phyloP scores from a whole-genome alignment of 2,329 filamentous ascomycete species.

The Colletotrichum graminicola region DNA sequence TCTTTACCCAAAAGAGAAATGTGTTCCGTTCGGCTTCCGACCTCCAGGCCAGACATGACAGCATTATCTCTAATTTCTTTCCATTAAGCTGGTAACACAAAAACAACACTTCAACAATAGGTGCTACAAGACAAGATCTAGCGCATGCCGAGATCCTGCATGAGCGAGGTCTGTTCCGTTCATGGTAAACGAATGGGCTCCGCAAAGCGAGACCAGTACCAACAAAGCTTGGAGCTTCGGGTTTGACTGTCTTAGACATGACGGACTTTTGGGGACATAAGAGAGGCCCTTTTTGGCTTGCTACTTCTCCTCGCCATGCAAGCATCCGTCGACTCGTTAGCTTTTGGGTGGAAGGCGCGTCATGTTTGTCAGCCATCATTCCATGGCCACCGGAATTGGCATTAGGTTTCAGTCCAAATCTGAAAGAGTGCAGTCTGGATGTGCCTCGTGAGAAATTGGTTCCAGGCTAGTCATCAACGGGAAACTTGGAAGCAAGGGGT shows the following conservation, averaged over 20 bases:
- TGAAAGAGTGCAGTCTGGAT: slow-evolving; percentile 16
- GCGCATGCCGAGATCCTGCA: slow-evolving; percentile 22
- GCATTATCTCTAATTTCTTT: slow-evolving; percentile 1
- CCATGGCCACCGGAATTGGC: slow-evolving; percentile 17
- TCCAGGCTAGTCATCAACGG: not conserved
- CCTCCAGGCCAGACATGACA: not conserved
- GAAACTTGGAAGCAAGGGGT: not conserved
- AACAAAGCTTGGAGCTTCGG: slow-evolving; percentile 7
- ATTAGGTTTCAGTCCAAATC: slow-evolving; percentile 21
- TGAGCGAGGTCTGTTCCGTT: slow-evolving; percentile 11
- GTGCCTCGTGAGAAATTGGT: not conserved
- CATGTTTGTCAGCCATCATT: slow-evolving; percentile 13
- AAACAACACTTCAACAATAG: not conserved
- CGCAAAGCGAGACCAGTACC: slow-evolving; percentile 1
- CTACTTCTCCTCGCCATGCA: slow-evolving; percentile 20
- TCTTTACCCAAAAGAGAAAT: not conserved
- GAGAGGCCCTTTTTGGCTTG: not conserved
- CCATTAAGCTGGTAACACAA: slow-evolving; percentile 9
- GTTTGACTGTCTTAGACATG: slow-evolving; percentile 29
- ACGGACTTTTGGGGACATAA: slow-evolving; percentile 1
- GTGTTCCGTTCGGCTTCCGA: not conserved
- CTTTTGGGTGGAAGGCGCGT: not conserved
- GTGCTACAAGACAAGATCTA: slow-evolving; percentile 20
- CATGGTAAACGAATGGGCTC: not conserved
- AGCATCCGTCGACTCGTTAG: slow-evolving; percentile 24